phyloP scores from a whole-genome alignment of 2,329 filamentous ascomycete species.

The Stachybotrys echinatus region DNA sequence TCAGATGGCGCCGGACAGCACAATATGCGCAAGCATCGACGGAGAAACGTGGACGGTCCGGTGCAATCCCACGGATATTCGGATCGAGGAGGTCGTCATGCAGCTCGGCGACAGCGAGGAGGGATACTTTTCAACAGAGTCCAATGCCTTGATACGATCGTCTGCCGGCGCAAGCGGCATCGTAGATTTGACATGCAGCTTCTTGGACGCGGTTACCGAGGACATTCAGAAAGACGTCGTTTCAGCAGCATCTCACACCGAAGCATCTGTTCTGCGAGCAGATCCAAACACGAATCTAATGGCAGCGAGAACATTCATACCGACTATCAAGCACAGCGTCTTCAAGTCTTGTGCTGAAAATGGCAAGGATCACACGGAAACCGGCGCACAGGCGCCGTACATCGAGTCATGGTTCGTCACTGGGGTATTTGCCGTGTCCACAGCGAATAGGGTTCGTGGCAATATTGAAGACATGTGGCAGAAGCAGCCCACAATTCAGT shows the following conservation, averaged over 20 bases:
- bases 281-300: conserved; percentile 11
- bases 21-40: conserved; percentile 4
- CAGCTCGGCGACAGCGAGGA: too few relatives aligned
- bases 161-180: too few relatives aligned
- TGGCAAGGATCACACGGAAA: background rate
- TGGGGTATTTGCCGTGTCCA: background rate
- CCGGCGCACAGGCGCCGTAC: background rate
- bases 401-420: background rate
- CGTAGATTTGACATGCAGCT: too few relatives aligned
- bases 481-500: background rate
- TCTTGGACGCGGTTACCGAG: too few relatives aligned
- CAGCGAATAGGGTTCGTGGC: background rate
- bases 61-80: background rate
- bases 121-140: too few relatives aligned
- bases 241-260: background rate
- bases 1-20: conserved; percentile 19
- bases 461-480: background rate
- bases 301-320: conserved; percentile 7
- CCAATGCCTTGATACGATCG: too few relatives aligned
- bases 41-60: background rate
- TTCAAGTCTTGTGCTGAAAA: background rate
- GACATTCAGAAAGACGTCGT: background rate
- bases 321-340: background rate
- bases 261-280: conserved; percentile 3
- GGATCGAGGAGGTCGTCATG: too few relatives aligned